phyloP scores from a whole-genome alignment of 139 green algal species.

The Volvox reticuliferus region DNA sequence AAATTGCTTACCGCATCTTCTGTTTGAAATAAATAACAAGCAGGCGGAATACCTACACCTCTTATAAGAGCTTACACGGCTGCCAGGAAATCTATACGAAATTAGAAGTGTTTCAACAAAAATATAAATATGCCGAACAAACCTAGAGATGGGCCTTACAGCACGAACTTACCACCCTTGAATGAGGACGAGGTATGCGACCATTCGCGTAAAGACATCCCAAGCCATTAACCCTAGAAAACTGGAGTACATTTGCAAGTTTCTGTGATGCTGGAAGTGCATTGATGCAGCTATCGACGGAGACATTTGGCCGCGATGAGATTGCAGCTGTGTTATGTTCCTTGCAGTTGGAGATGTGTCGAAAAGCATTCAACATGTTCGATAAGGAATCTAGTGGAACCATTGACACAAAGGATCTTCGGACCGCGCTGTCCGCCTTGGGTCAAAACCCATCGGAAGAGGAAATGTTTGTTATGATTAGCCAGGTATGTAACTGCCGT shows the following conservation, averaged over 20 bases:
- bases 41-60: too few species aligned
- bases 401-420: slow-evolving; percentile 80
- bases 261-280: too few species aligned
- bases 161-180: slow-evolving; percentile 10
- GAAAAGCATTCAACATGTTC: slow-evolving; percentile 65
- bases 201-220: background rate
- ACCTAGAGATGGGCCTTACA: slow-evolving; percentile 6
- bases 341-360: slow-evolving; percentile 61
- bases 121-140: background rate
- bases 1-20: too few species aligned
- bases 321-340: background rate
- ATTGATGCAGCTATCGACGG: too few species aligned
- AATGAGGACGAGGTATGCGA: slow-evolving; percentile 28
- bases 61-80: background rate
- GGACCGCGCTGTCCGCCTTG: slow-evolving; percentile 68
- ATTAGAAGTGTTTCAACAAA: background rate
- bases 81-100: background rate
- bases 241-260: too few species aligned
- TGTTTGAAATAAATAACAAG: too few species aligned
- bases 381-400: slow-evolving; percentile 72
- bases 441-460: slow-evolving; percentile 78
- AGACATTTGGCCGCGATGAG: slow-evolving; percentile 17
- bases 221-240: too few species aligned
- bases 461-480: slow-evolving; percentile 84
- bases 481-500: slow-evolving; percentile 44